A percentile compares a stretch with the other conserved stretches of the same genome.
Evolutionary conservation across 345 rosid species (phyloP).

Genomic region (Ceriops zippeliana): DNA sequence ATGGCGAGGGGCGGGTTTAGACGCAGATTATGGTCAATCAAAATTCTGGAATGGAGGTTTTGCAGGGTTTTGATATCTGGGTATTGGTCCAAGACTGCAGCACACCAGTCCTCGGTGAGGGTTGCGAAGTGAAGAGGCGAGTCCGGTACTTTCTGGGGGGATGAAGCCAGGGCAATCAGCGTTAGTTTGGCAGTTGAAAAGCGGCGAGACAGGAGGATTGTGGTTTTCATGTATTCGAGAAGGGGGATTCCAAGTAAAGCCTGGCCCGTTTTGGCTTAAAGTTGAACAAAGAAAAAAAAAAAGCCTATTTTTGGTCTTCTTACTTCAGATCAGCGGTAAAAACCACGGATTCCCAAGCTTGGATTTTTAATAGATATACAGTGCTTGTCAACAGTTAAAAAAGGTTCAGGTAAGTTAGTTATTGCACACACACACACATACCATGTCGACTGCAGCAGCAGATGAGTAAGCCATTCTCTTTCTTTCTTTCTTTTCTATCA

Average conservation of each 20-base stretch:
- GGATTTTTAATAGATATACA: no score
- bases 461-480: no score
- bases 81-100: conserved; percentile 44
- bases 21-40: conserved; percentile 26
- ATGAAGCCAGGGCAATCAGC: conserved; percentile 19
- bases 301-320: no score
- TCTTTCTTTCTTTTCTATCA: no score
- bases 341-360: no score
- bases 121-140: conserved; percentile 11
- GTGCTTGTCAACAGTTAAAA: no score
- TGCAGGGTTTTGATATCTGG: conserved; percentile 47
- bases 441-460: no score
- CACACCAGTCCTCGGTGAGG: conserved; percentile 30
- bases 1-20: conserved; percentile 46
- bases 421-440: no score
- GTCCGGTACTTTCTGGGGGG: conserved; percentile 11
- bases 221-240: conserved; percentile 33
- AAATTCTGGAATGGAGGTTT: conserved; percentile 42
- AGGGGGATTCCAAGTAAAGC: not conserved
- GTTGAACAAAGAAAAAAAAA: no score
- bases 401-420: no score
- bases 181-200: conserved; percentile 18
- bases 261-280: no score
- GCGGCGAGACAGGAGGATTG: conserved; percentile 29
- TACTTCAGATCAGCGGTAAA: no score